A percentile compares a stretch with the other conserved stretches of the same genome.
Evolutionary conservation across 2,329 filamentous ascomycete genomes (phyloP).

Genomic region (Stagonosporopsis vannaccii): DNA sequence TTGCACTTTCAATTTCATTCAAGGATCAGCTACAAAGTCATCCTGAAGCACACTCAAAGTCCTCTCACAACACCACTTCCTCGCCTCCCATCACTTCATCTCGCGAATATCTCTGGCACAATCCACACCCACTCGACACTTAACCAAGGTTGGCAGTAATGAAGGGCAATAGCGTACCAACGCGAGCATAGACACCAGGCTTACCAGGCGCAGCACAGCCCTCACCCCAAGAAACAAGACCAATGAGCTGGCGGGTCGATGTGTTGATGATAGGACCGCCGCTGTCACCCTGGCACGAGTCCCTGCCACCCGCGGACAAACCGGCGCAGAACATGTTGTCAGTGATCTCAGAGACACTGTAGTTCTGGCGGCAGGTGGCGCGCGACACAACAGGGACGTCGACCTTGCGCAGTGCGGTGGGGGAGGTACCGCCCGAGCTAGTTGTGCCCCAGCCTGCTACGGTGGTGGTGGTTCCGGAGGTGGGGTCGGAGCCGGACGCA

Average conservation of each 20-base stretch:
- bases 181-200: slow-evolving; percentile 39
- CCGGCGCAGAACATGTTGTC: slow-evolving; percentile 41
- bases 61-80: background rate
- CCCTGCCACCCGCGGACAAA: slow-evolving; percentile 33
- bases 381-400: slow-evolving; percentile 39
- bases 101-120: background rate
- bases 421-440: slow-evolving; percentile 17
- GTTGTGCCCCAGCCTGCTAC: slow-evolving; percentile 40
- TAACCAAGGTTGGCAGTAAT: slow-evolving; percentile 27
- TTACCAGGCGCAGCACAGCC: slow-evolving; percentile 32
- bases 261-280: slow-evolving; percentile 37
- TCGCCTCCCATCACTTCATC: background rate
- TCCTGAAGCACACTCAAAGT: background rate
- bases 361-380: slow-evolving; percentile 29
- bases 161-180: slow-evolving; percentile 27
- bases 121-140: background rate
- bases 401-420: slow-evolving; percentile 35
- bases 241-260: slow-evolving; percentile 19
- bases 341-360: slow-evolving; percentile 29
- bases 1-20: too few species aligned
- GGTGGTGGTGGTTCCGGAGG: slow-evolving; percentile 25
- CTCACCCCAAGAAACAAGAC: slow-evolving; percentile 36
- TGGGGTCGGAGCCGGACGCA: slow-evolving; percentile 33
- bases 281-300: slow-evolving; percentile 45
- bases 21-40: too few species aligned